These are phyloP conservation scores for Letharia lupina DNA, from an alignment of 495 filamentous ascomycete species.

Conservation along the genomic window DNA sequence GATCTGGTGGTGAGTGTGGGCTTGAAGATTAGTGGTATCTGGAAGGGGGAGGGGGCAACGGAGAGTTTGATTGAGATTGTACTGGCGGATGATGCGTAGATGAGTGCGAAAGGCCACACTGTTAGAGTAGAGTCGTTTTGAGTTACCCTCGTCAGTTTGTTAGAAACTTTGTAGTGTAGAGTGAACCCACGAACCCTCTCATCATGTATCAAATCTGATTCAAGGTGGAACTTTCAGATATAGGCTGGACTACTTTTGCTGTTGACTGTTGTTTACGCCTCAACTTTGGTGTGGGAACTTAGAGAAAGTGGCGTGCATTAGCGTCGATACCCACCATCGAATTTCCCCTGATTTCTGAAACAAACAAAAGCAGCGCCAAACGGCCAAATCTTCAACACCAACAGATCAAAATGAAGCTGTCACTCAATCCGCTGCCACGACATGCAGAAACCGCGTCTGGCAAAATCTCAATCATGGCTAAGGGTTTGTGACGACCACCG, in stretches of 20 bases:
- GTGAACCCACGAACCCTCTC: no score
- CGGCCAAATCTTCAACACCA: background rate
- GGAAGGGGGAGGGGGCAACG: background rate
- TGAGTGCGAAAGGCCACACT: background rate
- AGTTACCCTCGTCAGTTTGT: no score
- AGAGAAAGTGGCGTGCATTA: no score
- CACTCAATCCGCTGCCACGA: background rate
- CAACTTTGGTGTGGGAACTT: no score
- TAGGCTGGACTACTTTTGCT: no score
- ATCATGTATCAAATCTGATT: no score
- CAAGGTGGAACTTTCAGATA: no score
- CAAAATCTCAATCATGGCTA: background rate
- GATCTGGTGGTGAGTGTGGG: slow-evolving; percentile 38
- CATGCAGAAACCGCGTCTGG: background rate
- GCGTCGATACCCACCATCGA: no score
- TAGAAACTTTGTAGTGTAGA: no score
- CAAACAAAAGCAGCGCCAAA: no score
- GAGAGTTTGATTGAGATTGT: slow-evolving; percentile 6
- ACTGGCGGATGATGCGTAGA: background rate
- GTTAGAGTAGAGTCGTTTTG: background rate
- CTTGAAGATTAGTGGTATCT: slow-evolving; percentile 27
- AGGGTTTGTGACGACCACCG: background rate
- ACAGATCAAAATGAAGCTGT: background rate
- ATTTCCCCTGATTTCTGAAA: no score
- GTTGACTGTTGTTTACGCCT: no score